A percentile compares a stretch with the other conserved stretches of the same genome.
Conservation (phyloP, 2,329 filamentous ascomycete species). For the Drechslera avenae region DNA sequence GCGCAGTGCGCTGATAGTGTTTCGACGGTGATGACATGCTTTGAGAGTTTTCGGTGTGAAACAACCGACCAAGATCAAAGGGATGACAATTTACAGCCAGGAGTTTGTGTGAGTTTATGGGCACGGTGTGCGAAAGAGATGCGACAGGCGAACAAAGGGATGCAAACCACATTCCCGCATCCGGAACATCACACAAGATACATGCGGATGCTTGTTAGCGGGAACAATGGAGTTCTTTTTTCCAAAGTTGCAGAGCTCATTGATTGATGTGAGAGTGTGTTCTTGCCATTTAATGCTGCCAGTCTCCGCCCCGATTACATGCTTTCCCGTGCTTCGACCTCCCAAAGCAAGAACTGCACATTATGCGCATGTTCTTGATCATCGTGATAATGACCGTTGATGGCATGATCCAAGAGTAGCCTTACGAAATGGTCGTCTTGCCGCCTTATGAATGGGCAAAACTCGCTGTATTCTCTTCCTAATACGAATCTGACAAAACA, state of each 20-base stretch:
- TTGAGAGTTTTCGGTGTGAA: too few relatives aligned
- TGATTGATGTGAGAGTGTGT: neutral
- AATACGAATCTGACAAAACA: conserved; percentile 28
- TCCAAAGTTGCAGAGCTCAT: neutral
- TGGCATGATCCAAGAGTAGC: conserved; percentile 27
- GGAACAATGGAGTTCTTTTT: neutral
- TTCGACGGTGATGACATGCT: too few relatives aligned
- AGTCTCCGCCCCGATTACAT: conserved; percentile 8
- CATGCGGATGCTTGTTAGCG: neutral
- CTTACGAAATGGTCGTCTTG: conserved; percentile 26
- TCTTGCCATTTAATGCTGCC: too few relatives aligned
- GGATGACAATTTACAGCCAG: neutral
- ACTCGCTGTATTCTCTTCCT: conserved; percentile 21
- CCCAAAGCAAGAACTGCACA: conserved; percentile 30
- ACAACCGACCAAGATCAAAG: too few relatives aligned
- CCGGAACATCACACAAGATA: neutral
- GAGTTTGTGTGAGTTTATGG: neutral
- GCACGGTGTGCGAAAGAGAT: neutral
- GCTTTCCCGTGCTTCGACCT: conserved; percentile 26
- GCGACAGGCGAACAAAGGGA: conserved; percentile 1
- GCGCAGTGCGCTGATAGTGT: too few relatives aligned
- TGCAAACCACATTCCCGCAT: neutral
- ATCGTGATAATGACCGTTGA: conserved; percentile 21
- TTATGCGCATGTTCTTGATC: conserved; percentile 26
- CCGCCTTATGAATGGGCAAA: conserved; percentile 29